Conservation (phyloP, 352 stramenopile species). For the Phytopythium mirpurense region DNA sequence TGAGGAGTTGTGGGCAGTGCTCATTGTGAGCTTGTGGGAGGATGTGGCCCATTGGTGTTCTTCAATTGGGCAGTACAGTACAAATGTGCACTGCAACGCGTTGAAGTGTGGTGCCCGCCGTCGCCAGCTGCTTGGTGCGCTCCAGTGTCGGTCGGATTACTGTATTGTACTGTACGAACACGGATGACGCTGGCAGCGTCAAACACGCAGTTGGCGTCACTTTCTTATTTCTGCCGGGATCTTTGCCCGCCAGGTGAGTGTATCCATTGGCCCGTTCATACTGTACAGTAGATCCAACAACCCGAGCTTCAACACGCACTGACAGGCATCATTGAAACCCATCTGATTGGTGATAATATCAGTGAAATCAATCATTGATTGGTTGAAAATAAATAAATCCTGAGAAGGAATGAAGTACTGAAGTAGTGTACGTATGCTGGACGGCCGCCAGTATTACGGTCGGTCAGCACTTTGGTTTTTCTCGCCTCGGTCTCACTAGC, state of each 20-base stretch:
- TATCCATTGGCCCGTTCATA: background rate
- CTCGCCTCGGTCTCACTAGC: background rate
- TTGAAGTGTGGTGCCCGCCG: background rate
- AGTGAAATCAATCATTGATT: background rate
- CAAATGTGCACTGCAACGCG: background rate
- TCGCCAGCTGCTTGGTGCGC: background rate
- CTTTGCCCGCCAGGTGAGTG: background rate
- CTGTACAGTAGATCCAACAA: background rate
- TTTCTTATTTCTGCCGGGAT: background rate
- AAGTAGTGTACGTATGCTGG: no score
- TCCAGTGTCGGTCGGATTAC: no score
- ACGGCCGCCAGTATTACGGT: no score
- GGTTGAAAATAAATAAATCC: background rate
- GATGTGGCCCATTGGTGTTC: no score
- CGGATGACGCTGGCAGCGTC: background rate
- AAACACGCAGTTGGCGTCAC: background rate
- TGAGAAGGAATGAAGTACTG: no score
- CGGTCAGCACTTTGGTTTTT: no score
- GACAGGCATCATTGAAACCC: background rate
- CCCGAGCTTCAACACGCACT: background rate
- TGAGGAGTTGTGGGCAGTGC: no score
- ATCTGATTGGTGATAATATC: conserved; percentile 1
- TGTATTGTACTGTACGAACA: background rate
- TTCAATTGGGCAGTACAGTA: no score
- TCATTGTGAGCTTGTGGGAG: no score